phyloP scores from a whole-genome alignment of 1,139 yeast species.

The Hansenula lynferdii region DNA sequence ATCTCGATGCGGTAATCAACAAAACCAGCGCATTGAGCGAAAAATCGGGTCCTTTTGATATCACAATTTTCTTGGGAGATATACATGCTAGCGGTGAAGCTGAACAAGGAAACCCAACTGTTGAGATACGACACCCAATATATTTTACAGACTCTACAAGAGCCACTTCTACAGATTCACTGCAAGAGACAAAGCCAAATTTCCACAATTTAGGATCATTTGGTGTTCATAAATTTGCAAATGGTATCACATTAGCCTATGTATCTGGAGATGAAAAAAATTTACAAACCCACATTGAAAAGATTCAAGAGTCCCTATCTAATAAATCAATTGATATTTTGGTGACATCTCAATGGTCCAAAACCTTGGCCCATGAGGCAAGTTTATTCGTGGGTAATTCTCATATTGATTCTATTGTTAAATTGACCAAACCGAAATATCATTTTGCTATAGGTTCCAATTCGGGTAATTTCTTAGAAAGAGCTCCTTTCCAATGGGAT shows the following conservation, averaged over 20 bases:
- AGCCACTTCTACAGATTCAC: background rate
- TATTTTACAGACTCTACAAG: slow-evolving; percentile 26
- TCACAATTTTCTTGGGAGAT: slow-evolving; percentile 49
- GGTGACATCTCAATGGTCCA: slow-evolving; percentile 60
- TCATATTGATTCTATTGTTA: slow-evolving; percentile 42
- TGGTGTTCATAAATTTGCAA: slow-evolving; percentile 36
- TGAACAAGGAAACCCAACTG: background rate
- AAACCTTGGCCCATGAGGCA: slow-evolving; percentile 38
- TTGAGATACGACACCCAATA: slow-evolving; percentile 26
- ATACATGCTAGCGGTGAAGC: slow-evolving; percentile 23
- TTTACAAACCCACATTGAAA: slow-evolving; percentile 16
- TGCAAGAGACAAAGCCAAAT: slow-evolving; percentile 6
- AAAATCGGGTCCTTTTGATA: slow-evolving; percentile 64
- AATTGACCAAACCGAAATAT: slow-evolving; percentile 50
- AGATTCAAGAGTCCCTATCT: slow-evolving; percentile 17
- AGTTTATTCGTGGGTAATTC: slow-evolving; percentile 24
- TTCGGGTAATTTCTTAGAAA: slow-evolving; percentile 47
- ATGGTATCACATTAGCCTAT: slow-evolving; percentile 46
- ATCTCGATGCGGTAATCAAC: slow-evolving; percentile 36
- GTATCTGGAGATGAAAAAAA: slow-evolving; percentile 29
- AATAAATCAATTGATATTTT: slow-evolving; percentile 44
- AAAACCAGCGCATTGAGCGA: slow-evolving; percentile 46
- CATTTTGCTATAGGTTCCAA: slow-evolving; percentile 56
- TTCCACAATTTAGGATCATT: slow-evolving; percentile 27
- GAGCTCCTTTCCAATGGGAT: slow-evolving; percentile 54